These are phyloP conservation scores for Myxozyma melibiosi DNA, from an alignment of 805 yeast species.

Conservation along the genomic window DNA sequence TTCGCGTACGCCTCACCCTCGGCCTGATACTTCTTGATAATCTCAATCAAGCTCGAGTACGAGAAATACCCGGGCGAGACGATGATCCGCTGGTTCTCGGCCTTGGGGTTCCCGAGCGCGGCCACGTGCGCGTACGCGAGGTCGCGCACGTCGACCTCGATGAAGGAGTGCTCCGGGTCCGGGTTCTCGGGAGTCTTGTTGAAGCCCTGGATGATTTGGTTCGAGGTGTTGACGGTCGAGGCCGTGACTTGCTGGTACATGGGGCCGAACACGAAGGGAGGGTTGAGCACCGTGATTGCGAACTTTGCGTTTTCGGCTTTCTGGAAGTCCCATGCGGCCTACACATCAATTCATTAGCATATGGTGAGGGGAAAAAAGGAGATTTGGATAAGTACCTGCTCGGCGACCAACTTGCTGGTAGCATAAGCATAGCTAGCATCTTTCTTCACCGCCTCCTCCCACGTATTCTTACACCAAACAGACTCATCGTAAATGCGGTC, in stretches of 20 bases:
- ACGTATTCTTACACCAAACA: background rate
- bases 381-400: slow-evolving; percentile 3
- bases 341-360: too few species aligned
- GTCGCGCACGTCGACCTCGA: slow-evolving; percentile 59
- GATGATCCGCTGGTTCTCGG: slow-evolving; percentile 11
- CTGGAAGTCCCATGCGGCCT: slow-evolving; percentile 57
- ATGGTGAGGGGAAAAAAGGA: slow-evolving; percentile 6
- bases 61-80: slow-evolving; percentile 8
- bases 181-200: slow-evolving; percentile 32
- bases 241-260: slow-evolving; percentile 34
- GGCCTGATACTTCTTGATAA: background rate
- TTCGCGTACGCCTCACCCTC: slow-evolving; percentile 1
- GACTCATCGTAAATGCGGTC: background rate
- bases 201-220: slow-evolving; percentile 40
- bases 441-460: background rate
- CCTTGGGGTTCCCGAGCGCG: slow-evolving; percentile 43
- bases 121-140: slow-evolving; percentile 58
- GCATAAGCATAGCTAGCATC: slow-evolving; percentile 1
- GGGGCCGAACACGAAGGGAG: slow-evolving; percentile 41
- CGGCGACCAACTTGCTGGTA: slow-evolving; percentile 4
- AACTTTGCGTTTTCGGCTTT: slow-evolving; percentile 38
- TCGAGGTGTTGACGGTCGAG: slow-evolving; percentile 44
- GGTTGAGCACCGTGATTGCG: slow-evolving; percentile 34
- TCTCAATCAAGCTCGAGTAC: background rate
- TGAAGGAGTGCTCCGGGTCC: slow-evolving; percentile 7